Conservation (phyloP, 2,329 filamentous ascomycete species). For the Fusarium sp. region DNA sequence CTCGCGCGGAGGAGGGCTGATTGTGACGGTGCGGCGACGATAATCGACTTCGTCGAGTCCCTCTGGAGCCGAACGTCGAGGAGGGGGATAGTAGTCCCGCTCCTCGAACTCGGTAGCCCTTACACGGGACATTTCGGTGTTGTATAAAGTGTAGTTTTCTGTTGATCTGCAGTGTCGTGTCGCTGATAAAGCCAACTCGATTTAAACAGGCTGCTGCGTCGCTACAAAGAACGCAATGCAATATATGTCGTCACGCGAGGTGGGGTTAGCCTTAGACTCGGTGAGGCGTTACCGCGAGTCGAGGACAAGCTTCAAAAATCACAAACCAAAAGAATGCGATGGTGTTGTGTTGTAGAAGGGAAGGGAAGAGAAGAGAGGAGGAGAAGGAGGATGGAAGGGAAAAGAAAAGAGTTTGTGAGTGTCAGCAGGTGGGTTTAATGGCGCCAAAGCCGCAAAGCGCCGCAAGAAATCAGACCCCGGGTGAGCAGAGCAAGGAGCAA, state of each 20-base stretch:
- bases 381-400: constrained; percentile 20
- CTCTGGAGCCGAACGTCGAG: constrained; percentile 51
- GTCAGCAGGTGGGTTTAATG: constrained; percentile 47
- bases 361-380: constrained; percentile 11
- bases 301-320: constrained; percentile 21
- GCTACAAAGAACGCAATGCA: constrained; percentile 14
- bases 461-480: constrained; percentile 42
- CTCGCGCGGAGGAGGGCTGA: constrained; percentile 58
- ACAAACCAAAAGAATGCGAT: constrained; percentile 28
- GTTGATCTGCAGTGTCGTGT: constrained; percentile 8
- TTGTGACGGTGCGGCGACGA: constrained; percentile 49
- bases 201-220: constrained; percentile 22
- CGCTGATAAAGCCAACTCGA: constrained; percentile 25
- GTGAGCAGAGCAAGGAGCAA: constrained; percentile 35
- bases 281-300: constrained; percentile 23
- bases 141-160: constrained; percentile 12
- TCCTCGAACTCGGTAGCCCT: constrained; percentile 58
- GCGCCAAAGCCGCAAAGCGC: constrained; percentile 38
- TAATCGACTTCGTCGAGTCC: constrained; percentile 52
- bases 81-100: constrained; percentile 56
- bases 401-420: constrained; percentile 35
- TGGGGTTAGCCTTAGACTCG: constrained; percentile 35
- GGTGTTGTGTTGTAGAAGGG: constrained; percentile 17
- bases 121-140: constrained; percentile 44
- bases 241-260: constrained; percentile 35